These are phyloP conservation scores for Abrus precatorius DNA, from an alignment of 306 rosid genomes.

Conservation along the genomic window DNA sequence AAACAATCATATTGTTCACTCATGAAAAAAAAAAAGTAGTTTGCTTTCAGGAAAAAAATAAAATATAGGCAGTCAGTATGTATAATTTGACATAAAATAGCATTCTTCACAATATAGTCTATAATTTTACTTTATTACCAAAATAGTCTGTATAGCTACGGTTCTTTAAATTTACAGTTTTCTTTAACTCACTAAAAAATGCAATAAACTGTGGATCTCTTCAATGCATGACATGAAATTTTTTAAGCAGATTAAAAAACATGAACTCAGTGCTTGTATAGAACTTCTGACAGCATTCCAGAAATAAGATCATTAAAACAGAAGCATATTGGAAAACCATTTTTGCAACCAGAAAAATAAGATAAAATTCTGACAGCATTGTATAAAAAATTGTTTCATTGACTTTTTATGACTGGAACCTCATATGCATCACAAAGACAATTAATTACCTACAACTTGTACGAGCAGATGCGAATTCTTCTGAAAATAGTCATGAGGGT, in stretches of 20 bases:
- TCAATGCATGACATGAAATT: slow-evolving; percentile 4
- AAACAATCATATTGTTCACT: slow-evolving; percentile 19
- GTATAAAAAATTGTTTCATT: not conserved
- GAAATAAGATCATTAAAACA: slow-evolving; percentile 19
- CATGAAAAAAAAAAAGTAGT: slow-evolving; percentile 1
- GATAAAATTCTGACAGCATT: not conserved
- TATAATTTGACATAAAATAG: slow-evolving; percentile 26
- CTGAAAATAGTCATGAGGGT: slow-evolving; percentile 75
- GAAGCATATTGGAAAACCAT: slow-evolving; percentile 29
- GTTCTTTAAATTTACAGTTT: slow-evolving; percentile 24
- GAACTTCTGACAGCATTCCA: slow-evolving; percentile 9
- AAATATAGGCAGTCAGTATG: not conserved
- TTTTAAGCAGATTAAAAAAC: not conserved
- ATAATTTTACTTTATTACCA: slow-evolving; percentile 16
- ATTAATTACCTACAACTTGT: slow-evolving; percentile 71
- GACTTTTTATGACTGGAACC: slow-evolving; percentile 18
- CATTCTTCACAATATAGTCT: slow-evolving; percentile 3
- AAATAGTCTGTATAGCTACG: slow-evolving; percentile 8
- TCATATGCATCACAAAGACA: slow-evolving; percentile 14
- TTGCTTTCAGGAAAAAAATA: not conserved
- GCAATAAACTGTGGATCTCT: slow-evolving; percentile 10
- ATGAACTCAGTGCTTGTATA: not conserved
- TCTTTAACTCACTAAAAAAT: slow-evolving; percentile 30
- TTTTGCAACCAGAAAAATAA: no score
- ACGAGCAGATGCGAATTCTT: slow-evolving; percentile 68